Evolutionary conservation across 176 grass and related monocot genomes (phyloP), one percentile per base, ranked within the genome.

Genomic region (Lolium multiflorum): DNA sequence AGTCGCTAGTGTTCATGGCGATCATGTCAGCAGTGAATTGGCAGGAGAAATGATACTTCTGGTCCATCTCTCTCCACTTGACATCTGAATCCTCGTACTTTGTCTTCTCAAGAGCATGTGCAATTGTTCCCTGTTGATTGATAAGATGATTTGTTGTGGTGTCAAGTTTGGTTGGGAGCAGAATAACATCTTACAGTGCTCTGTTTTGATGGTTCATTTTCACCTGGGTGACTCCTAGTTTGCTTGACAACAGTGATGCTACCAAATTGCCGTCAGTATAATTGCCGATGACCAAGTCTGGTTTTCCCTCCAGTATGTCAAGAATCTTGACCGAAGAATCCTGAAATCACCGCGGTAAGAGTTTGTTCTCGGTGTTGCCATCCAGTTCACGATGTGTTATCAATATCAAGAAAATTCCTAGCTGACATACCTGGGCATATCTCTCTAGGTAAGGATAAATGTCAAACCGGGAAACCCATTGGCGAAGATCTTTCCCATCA

Each of bases 21-120:
- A 96, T 96, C 96, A 98, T 92, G 74, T 98, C 96, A 12, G 96
- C 96, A 12, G 93, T 98, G 66, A 98, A 98, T 62, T 98, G 96
- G 86, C 96, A 98, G 7, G 96, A 98, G 82, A 98, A 98, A 67
- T 98, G 96, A 46, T 98, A 98, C 65, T 96, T 96, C 11, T 84
- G 77, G 14, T 98, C 92, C 46, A 98, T 67, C 84, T 94, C 90
- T 84, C 90, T 98, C 96, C 96, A 98, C 74, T 94, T 92, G 60
- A 92, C 86, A 84, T 98, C 92, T 2, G 96, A 96, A 74, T 96
- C 91, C 64, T 91, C 93, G 16, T 98, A 98, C 79, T 98, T 98
- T 2, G 96, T 96, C 89, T 98, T 98, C 48, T 98, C 96, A 2
- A 98, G 96, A 88, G 96, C 96, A 69, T 98, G 96, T 4, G 96